phyloP scores from a whole-genome alignment of 352 stramenopile genomes.

The Ophiocytium majus region DNA sequence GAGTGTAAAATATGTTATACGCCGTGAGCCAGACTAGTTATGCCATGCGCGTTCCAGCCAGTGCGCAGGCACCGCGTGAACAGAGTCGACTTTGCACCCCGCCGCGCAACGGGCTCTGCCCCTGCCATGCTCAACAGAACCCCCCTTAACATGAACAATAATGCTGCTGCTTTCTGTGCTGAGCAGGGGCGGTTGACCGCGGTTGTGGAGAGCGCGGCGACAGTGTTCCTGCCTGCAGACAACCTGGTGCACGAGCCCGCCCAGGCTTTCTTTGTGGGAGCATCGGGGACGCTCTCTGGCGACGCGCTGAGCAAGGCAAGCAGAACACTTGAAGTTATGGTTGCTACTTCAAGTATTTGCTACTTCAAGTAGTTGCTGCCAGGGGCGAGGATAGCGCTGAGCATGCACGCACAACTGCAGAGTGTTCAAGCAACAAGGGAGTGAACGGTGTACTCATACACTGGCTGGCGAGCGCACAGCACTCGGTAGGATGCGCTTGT shows the following conservation, averaged over 20 bases:
- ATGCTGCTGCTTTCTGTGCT: neutral
- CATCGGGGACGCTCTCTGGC: neutral
- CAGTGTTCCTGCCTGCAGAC: neutral
- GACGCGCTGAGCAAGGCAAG: too few species aligned
- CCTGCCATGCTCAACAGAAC: neutral
- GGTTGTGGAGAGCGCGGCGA: neutral
- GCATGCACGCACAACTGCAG: too few species aligned
- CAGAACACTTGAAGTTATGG: too few species aligned
- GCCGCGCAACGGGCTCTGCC: neutral
- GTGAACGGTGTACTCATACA: too few species aligned
- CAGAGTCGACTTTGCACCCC: neutral
- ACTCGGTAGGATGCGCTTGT: too few species aligned
- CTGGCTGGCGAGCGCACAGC: too few species aligned
- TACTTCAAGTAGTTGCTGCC: too few species aligned
- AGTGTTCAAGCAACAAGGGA: too few species aligned
- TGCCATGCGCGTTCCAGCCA: neutral
- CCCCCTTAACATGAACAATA: neutral
- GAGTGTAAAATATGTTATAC: too few species aligned
- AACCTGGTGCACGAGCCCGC: neutral
- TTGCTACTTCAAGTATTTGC: too few species aligned
- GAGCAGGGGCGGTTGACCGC: neutral
- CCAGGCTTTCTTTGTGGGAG: neutral
- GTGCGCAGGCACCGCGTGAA: neutral
- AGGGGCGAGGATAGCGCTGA: too few species aligned
- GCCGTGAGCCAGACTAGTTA: slow-evolving; percentile 9